These are phyloP conservation scores for Bjerkandera adusta DNA, from an alignment of 1,284 basidiomycete genomes.

Conservation along the genomic window DNA sequence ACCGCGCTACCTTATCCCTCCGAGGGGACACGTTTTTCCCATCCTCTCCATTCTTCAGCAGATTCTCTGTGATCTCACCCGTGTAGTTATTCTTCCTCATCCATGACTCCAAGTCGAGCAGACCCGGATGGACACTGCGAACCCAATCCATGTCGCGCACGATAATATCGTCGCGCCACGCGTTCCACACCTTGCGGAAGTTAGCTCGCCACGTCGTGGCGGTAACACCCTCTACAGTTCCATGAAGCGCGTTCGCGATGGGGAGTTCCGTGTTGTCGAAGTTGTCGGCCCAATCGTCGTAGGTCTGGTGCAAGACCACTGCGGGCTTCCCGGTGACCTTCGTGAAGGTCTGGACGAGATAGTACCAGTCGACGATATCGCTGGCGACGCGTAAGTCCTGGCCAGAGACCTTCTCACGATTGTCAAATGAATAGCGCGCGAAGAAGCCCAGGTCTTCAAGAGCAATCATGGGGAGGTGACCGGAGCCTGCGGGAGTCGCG, in stretches of 20 bases:
- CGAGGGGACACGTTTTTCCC: too few relatives aligned
- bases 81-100: conserved; percentile 17
- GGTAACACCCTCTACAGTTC: conserved; percentile 20
- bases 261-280: conserved; percentile 33
- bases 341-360: conserved; percentile 41
- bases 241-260: conserved; percentile 28
- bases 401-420: conserved; percentile 26
- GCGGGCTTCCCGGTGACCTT: conserved; percentile 43
- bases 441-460: conserved; percentile 34
- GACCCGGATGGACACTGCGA: conserved; percentile 30
- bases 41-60: conserved; percentile 20
- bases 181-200: conserved; percentile 36
- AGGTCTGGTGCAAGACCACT: conserved; percentile 33
- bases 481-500: conserved; percentile 23
- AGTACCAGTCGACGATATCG: conserved; percentile 43
- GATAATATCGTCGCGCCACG: conserved; percentile 39
- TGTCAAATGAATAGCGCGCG: conserved; percentile 40
- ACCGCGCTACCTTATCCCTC: too few relatives aligned
- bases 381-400: conserved; percentile 8
- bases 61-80: conserved; percentile 7
- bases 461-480: conserved; percentile 31
- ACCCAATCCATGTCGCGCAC: conserved; percentile 40
- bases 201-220: conserved; percentile 36
- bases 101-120: conserved; percentile 14
- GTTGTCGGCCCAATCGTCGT: conserved; percentile 41